Conservation (phyloP, 371 early-diverging fungal species). For the Mortierella sp. region DNA sequence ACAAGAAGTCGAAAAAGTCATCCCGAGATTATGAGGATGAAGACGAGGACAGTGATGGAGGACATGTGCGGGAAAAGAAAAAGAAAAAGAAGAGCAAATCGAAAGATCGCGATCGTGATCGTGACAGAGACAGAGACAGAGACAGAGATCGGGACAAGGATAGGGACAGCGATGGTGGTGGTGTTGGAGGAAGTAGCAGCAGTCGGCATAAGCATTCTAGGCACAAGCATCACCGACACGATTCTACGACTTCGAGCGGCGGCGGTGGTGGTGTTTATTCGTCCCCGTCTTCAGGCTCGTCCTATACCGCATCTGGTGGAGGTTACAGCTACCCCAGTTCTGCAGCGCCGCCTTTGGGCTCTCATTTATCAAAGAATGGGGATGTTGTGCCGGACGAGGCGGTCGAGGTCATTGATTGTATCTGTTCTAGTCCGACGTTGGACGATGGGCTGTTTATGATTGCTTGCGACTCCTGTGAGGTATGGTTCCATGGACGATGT, state of each 20-base stretch:
- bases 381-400: constrained; percentile 8
- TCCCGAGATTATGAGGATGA: constrained; percentile 44
- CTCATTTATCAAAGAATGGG: not conserved
- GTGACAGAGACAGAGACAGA: constrained; percentile 31
- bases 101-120: constrained; percentile 46
- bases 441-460: constrained; percentile 86
- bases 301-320: not conserved
- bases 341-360: not conserved
- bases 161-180: constrained; percentile 16
- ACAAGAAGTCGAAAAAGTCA: constrained; percentile 46
- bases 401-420: constrained; percentile 71
- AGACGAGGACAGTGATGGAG: constrained; percentile 31
- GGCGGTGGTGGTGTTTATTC: constrained; percentile 8
- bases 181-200: constrained; percentile 9
- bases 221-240: constrained; percentile 29
- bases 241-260: constrained; percentile 3
- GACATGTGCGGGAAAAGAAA: constrained; percentile 40
- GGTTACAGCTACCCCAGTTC: constrained; percentile 7
- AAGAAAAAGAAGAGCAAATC: constrained; percentile 55
- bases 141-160: constrained; percentile 22
- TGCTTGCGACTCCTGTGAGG: constrained; percentile 79
- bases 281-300: constrained; percentile 7
- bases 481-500: constrained; percentile 85
- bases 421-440: constrained; percentile 71
- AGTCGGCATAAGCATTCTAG: constrained; percentile 38